A percentile compares a stretch with the other conserved stretches of the same genome.
These are phyloP conservation scores for Backusella morwellensis DNA, from an alignment of 192 early-diverging fungal species.

Conservation along the genomic window DNA sequence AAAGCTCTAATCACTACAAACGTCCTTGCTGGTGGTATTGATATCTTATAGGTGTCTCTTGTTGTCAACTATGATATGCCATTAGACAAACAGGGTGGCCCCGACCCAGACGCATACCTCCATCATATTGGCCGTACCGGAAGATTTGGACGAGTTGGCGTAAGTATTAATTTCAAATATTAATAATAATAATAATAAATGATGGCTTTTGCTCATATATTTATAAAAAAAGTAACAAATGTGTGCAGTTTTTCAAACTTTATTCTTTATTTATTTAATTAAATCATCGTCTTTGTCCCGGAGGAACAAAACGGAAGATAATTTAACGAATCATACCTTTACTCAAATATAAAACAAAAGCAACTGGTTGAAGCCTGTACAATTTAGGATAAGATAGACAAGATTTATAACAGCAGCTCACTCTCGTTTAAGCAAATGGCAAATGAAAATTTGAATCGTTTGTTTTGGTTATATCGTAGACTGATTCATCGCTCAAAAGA, in stretches of 20 bases:
- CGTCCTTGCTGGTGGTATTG: constrained; percentile 94
- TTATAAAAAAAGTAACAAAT: no score
- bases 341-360: neutral
- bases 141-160: constrained; percentile 91
- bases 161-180: constrained; percentile 83
- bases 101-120: constrained; percentile 92
- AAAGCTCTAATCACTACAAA: constrained; percentile 97
- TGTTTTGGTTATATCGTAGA: neutral
- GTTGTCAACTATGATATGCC: constrained; percentile 99
- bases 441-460: neutral
- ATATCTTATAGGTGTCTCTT: constrained; percentile 90
- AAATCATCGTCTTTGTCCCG: no score
- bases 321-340: neutral
- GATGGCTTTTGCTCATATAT: no score
- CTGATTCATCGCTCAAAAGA: neutral
- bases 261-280: no score
- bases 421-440: neutral
- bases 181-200: no score
- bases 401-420: neutral
- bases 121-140: constrained; percentile 98
- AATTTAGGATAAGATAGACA: no score
- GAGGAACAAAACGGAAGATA: neutral
- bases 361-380: neutral
- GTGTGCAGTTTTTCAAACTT: no score
- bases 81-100: constrained; percentile 51